Evolutionary conservation across 352 stramenopile genomes (phyloP).

Genomic region (Globisporangium camurandrum): DNA sequence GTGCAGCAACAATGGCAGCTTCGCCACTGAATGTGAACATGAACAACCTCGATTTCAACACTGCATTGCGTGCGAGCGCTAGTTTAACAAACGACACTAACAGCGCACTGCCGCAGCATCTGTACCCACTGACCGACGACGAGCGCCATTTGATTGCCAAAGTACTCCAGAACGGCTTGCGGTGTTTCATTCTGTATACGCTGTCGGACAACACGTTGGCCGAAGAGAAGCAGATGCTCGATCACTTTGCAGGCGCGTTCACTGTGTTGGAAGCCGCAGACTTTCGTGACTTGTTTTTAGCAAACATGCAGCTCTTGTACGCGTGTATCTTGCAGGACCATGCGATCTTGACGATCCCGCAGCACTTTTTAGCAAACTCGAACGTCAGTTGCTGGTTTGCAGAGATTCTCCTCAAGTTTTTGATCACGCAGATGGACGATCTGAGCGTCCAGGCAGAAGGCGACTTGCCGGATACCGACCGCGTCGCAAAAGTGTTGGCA

Average conservation of each 20-base stretch:
- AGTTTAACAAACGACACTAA: constrained; percentile 7
- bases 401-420: constrained; percentile 91
- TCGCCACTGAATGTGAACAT: constrained; percentile 12
- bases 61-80: constrained; percentile 3
- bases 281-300: constrained; percentile 87
- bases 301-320: constrained; percentile 88
- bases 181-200: constrained; percentile 92
- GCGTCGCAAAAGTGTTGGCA: constrained; percentile 64
- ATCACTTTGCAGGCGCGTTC: constrained; percentile 95
- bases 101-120: constrained; percentile 23
- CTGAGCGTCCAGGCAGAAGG: constrained; percentile 79
- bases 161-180: constrained; percentile 90
- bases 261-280: constrained; percentile 94
- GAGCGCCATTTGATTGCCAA: constrained; percentile 91
- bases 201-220: constrained; percentile 80
- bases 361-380: constrained; percentile 92
- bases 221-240: constrained; percentile 94
- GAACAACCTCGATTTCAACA: constrained; percentile 9
- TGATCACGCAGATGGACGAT: constrained; percentile 92
- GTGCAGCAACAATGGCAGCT: constrained; percentile 8
- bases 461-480: constrained; percentile 70
- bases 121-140: constrained; percentile 88
- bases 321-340: constrained; percentile 92
- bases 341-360: constrained; percentile 90
- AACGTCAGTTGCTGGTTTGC: constrained; percentile 92